Evolutionary conservation across 768 basidiomycete species (phyloP).

Genomic region (Phallus indusiatus): DNA sequence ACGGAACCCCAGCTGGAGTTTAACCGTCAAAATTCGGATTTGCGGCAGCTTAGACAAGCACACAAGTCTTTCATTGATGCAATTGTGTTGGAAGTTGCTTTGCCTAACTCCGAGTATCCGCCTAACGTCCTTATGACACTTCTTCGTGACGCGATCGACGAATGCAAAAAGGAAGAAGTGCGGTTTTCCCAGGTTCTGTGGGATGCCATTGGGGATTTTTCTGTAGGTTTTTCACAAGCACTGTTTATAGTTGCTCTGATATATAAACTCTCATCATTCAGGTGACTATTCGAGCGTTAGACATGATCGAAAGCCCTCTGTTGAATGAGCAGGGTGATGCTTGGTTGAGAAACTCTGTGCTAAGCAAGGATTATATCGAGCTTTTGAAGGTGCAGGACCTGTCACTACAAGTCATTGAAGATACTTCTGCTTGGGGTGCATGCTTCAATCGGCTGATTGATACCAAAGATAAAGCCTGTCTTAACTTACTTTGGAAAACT

Average conservation of each 20-base stretch:
- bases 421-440: conserved; percentile 29
- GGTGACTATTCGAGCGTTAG: conserved; percentile 58
- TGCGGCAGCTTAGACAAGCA: conserved; percentile 26
- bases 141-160: conserved; percentile 61
- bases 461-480: conserved; percentile 22
- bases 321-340: conserved; percentile 43
- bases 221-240: conserved; percentile 31
- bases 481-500: conserved; percentile 15
- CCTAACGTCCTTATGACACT: conserved; percentile 56
- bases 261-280: conserved; percentile 19
- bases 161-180: conserved; percentile 62
- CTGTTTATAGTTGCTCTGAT: not conserved
- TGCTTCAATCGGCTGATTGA: conserved; percentile 55
- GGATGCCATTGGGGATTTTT: conserved; percentile 76
- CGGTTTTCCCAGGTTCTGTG: conserved; percentile 73
- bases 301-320: conserved; percentile 53
- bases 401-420: conserved; percentile 15
- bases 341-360: conserved; percentile 32
- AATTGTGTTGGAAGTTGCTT: conserved; percentile 73
- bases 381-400: conserved; percentile 2
- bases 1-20: conserved; percentile 54
- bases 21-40: conserved; percentile 44
- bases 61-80: conserved; percentile 76
- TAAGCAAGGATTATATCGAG: conserved; percentile 5
- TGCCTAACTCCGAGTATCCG: conserved; percentile 62